Conservation (phyloP, 306 rosid species). For the Geum urbanum region DNA sequence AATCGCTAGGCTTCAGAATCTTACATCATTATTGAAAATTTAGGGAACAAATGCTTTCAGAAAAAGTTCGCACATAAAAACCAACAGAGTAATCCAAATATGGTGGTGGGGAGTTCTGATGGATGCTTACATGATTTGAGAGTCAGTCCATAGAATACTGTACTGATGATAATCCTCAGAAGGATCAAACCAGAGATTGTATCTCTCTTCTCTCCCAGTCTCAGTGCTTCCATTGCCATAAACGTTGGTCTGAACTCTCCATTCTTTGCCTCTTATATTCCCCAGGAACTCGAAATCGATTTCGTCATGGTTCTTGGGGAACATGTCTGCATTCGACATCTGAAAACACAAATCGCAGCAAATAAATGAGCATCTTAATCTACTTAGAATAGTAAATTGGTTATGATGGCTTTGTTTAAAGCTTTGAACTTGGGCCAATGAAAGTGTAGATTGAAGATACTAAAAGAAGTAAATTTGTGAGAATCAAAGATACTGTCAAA, state of each 20-base stretch:
- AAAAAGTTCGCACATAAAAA: neutral
- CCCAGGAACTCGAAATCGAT: constrained; percentile 96
- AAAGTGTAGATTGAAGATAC: neutral
- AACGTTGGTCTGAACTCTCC: constrained; percentile 95
- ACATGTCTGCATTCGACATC: constrained; percentile 94
- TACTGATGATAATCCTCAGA: constrained; percentile 79
- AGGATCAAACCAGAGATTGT: constrained; percentile 91
- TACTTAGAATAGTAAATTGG: neutral
- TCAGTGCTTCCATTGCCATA: constrained; percentile 95
- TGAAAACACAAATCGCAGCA: constrained; percentile 22
- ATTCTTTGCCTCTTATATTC: constrained; percentile 84
- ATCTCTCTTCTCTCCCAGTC: constrained; percentile 89
- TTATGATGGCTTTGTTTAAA: neutral
- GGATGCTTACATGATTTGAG: constrained; percentile 75
- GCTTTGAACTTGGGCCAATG: neutral
- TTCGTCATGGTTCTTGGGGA: constrained; percentile 80
- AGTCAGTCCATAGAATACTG: constrained; percentile 80
- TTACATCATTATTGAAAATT: constrained; percentile 11
- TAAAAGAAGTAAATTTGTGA: constrained; percentile 3
- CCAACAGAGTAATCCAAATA: constrained; percentile 15
- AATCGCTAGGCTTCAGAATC: constrained; percentile 5
- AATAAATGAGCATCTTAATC: neutral
- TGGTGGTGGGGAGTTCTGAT: constrained; percentile 15
- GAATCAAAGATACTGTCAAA: neutral
- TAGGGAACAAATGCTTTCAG: neutral